Base-by-base conservation (phyloP, 1,284 basidiomycete genomes). In the Phaffia rhodozyma region DNA sequence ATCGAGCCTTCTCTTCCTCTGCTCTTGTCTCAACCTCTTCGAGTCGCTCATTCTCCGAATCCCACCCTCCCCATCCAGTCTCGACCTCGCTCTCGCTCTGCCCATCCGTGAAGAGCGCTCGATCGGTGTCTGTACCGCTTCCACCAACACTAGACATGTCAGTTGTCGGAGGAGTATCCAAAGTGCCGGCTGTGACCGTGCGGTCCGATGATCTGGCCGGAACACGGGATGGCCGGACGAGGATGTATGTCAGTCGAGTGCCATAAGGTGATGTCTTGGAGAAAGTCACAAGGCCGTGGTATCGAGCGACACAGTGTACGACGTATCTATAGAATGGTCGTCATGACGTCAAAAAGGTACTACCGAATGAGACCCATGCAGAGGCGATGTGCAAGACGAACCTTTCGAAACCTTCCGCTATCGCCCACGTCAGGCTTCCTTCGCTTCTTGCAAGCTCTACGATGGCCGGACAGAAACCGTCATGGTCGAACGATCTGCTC, bases 111-210 rank as follows among this genome's bases (percentile, higher is more conserved):
- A 53, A 53, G 49, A 52, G 47, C 29, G 38, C 60, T 30, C 27
- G 50, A 49, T 64, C 61, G 7, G 47, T 58, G 34, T 63, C 62
- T 27, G 62, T 60, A 5, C 58, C 62, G 6, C 47, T 50, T 2
- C 58, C 58, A 27, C 52, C 57, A 5, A 54, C 18, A 23, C 49
- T 52, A 6, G 63, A 65, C 43, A 66, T 49, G 38, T 66, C 64
- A 1, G 64, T 66, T 20, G 64, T 62, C 7, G 64, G 64, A n/a
- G 64, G 64, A 5, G 64, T 66, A 5, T 61, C 60, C 25, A 66
- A 57, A 6, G 49, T 27, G n/a, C 50, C 48, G 27, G 25, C 34
- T 18, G 58, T 32, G 5, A 25, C 58, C 11, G 20, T 23, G 13
- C 18, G 29, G 16, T 54, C 25, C n/a, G 53, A 43, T 11, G 20